These are phyloP conservation scores for Proliferodiscus dingleyae DNA, from an alignment of 2,329 filamentous ascomycete species.

Conservation along the genomic window DNA sequence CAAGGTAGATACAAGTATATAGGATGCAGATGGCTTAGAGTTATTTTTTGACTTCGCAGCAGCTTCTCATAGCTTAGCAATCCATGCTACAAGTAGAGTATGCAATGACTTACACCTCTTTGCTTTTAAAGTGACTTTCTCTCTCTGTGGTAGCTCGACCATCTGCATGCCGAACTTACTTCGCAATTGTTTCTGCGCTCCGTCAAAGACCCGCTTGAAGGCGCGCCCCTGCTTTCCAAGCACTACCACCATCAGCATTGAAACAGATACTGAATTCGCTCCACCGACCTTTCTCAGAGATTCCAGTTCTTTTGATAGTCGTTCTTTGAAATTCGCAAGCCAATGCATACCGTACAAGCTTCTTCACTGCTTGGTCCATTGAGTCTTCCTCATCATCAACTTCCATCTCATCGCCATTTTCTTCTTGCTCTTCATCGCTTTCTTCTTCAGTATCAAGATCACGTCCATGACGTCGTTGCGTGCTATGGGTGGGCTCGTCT, in stretches of 20 bases:
- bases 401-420: conserved; percentile 19
- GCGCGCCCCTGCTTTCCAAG: conserved; percentile 50
- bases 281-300: conserved; percentile 55
- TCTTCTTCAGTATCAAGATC: conserved; percentile 27
- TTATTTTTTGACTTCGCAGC: conserved; percentile 36
- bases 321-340: conserved; percentile 61
- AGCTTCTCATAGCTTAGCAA: conserved; percentile 5
- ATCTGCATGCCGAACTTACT: conserved; percentile 88
- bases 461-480: conserved; percentile 17
- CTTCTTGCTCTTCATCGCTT: conserved; percentile 17
- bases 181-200: conserved; percentile 68
- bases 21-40: conserved; percentile 58
- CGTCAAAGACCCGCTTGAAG: conserved; percentile 73
- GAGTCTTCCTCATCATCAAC: conserved; percentile 20
- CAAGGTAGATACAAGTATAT: conserved; percentile 71
- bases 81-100: neutral
- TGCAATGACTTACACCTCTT: conserved; percentile 57
- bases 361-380: conserved; percentile 52
- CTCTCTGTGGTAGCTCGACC: conserved; percentile 72
- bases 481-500: conserved; percentile 21
- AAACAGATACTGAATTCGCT: neutral
- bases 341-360: conserved; percentile 63
- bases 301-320: conserved; percentile 56
- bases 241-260: conserved; percentile 13
- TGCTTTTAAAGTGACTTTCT: conserved; percentile 77